Percentiles rank a stretch among this genome's conserved stretches.
phyloP scores from a whole-genome alignment of 176 grass and related monocot genomes.

The Aegilops umbellulata region DNA sequence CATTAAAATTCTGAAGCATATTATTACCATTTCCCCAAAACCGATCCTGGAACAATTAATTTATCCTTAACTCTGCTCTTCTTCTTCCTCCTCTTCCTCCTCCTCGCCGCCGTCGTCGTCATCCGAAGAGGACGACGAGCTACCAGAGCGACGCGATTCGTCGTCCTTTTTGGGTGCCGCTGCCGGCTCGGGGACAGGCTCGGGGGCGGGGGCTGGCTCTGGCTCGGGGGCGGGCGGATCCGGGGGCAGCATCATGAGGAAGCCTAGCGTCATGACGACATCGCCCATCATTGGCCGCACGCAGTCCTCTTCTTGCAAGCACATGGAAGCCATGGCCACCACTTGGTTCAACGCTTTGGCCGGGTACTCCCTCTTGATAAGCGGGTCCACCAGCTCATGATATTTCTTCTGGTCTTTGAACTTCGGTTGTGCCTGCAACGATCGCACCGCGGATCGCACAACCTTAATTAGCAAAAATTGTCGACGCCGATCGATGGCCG shows the following conservation, averaged over 20 bases:
- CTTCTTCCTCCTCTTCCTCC: conserved; percentile 11
- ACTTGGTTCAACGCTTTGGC: conserved; percentile 79
- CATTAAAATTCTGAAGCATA: background rate
- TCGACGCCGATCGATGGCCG: background rate
- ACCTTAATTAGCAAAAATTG: background rate
- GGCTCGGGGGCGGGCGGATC: conserved; percentile 25
- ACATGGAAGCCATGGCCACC: conserved; percentile 92
- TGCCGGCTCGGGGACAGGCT: background rate
- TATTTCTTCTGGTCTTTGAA: conserved; percentile 92
- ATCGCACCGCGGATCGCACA: background rate
- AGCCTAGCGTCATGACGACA: conserved; percentile 81
- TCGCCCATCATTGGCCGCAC: conserved; percentile 82
- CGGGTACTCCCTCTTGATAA: conserved; percentile 61
- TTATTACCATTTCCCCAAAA: background rate
- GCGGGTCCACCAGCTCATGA: conserved; percentile 76
- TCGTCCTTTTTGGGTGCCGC: background rate
- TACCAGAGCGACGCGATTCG: background rate
- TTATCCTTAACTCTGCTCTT: conserved; percentile 19
- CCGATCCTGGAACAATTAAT: background rate
- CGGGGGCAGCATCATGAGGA: conserved; percentile 45
- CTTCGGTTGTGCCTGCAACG: conserved; percentile 68
- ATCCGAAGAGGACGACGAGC: conserved; percentile 22
- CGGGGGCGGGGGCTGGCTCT: background rate
- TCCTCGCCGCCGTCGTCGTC: background rate
- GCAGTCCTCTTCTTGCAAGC: conserved; percentile 84